Conservation (phyloP, 2,329 filamentous ascomycete genomes). For the Ophiostoma tasmaniense region DNA sequence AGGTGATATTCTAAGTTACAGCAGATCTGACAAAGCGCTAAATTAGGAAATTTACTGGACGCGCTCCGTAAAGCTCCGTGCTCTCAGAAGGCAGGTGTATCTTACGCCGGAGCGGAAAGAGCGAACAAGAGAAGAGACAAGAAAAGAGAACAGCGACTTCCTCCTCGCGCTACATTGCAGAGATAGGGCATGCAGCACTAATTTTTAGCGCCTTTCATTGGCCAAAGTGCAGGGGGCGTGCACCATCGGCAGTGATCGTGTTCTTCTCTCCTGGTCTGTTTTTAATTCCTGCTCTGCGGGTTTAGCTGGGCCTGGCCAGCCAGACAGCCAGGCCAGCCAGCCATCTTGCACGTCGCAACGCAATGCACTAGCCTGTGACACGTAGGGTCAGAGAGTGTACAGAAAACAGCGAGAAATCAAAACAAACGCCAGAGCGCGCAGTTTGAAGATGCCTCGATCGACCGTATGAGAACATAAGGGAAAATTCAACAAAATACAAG, state of each 20-base stretch:
- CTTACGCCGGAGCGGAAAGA: not conserved
- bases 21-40: not conserved
- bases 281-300: not conserved
- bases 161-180: not conserved
- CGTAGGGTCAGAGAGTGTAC: not conserved
- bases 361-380: conserved; percentile 14
- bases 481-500: not conserved
- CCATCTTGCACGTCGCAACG: not conserved
- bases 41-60: not conserved
- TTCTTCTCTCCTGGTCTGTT: not conserved
- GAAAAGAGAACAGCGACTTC: no score
- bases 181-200: not conserved
- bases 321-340: no score
- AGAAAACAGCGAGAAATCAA: not conserved
- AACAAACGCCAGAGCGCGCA: not conserved
- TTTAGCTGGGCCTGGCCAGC: not conserved
- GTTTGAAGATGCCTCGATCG: not conserved
- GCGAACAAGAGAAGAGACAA: not conserved
- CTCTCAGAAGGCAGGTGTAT: no score
- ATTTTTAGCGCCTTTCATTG: conserved; percentile 16
- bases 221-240: conserved; percentile 13
- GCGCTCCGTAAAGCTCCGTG: not conserved
- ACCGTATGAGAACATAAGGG: no score
- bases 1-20: not conserved
- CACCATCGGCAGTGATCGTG: conserved; percentile 8